Percentiles rank a stretch among this genome's conserved stretches.
These are phyloP conservation scores for Antitrichia curtipendula DNA, from an alignment of 225 moss, liverwort and hornwort species.

Conservation along the genomic window DNA sequence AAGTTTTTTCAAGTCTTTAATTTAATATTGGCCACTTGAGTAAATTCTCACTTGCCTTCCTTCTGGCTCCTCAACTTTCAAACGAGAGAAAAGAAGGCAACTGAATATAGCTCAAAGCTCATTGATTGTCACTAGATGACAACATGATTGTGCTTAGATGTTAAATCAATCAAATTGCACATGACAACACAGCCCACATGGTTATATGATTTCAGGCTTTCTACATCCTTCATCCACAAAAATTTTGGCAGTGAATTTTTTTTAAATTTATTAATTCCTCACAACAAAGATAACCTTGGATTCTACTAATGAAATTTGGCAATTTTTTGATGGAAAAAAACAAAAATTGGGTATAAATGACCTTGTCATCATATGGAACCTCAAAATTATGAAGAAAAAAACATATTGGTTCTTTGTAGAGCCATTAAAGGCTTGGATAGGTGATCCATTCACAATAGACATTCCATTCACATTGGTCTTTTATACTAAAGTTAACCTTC, in stretches of 20 bases:
- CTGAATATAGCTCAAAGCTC: background rate
- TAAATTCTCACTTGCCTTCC: too few species aligned
- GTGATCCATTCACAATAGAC: background rate
- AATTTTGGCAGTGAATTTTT: too few species aligned
- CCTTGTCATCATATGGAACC: too few species aligned
- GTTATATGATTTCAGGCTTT: background rate
- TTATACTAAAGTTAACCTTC: background rate
- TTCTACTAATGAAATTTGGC: background rate
- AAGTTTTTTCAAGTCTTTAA: rapidly evolving
- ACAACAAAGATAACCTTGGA: background rate
- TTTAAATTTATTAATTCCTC: background rate
- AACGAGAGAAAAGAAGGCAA: too few species aligned
- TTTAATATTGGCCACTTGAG: too few species aligned
- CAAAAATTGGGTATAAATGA: too few species aligned
- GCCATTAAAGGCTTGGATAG: background rate
- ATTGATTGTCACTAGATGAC: background rate
- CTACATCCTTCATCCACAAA: rapidly evolving
- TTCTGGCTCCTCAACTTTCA: too few species aligned
- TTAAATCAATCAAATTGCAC: background rate
- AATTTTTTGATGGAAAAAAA: too few species aligned
- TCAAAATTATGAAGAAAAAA: rapidly evolving
- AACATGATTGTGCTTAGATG: rapidly evolving
- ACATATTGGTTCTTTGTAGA: background rate
- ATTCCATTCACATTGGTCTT: rapidly evolving
- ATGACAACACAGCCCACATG: rapidly evolving